These are phyloP conservation scores for Torulaspora delbrueckii DNA, from an alignment of 805 yeast species.

Conservation along the genomic window DNA sequence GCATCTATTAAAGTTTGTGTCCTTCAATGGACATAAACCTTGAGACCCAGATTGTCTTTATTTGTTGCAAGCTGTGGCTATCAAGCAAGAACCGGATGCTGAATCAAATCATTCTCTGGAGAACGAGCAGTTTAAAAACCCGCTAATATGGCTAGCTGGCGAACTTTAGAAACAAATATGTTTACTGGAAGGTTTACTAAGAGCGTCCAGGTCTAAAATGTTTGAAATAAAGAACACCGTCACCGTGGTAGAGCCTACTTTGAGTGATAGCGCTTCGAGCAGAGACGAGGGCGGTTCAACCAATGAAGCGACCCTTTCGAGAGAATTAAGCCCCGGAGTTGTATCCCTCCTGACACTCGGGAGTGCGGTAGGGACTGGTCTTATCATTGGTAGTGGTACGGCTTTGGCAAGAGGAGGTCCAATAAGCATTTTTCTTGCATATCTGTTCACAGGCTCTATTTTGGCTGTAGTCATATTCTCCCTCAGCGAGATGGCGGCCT, in stretches of 20 bases:
- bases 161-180: no score
- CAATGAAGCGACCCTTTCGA: not conserved
- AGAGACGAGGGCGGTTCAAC: not conserved
- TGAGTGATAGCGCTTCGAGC: not conserved
- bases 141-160: no score
- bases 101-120: no score
- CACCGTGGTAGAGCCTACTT: not conserved
- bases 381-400: slow-evolving; percentile 51
- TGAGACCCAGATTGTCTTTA: no score
- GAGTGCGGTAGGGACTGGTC: slow-evolving; percentile 55
- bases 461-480: slow-evolving; percentile 45
- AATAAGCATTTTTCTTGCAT: slow-evolving; percentile 45
- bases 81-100: no score
- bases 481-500: slow-evolving; percentile 54
- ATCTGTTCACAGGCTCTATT: slow-evolving; percentile 45
- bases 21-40: no score
- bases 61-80: no score
- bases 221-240: not conserved
- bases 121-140: no score
- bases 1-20: no score
- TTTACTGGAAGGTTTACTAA: no score
- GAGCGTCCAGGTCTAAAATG: not conserved
- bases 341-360: slow-evolving; percentile 6
- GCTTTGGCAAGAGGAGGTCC: slow-evolving; percentile 50
- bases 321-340: slow-evolving; percentile 4